Evolutionary conservation across 805 yeast genomes (phyloP), one percentile per base, ranked within the genome.

Genomic region (Pichia heedii): DNA sequence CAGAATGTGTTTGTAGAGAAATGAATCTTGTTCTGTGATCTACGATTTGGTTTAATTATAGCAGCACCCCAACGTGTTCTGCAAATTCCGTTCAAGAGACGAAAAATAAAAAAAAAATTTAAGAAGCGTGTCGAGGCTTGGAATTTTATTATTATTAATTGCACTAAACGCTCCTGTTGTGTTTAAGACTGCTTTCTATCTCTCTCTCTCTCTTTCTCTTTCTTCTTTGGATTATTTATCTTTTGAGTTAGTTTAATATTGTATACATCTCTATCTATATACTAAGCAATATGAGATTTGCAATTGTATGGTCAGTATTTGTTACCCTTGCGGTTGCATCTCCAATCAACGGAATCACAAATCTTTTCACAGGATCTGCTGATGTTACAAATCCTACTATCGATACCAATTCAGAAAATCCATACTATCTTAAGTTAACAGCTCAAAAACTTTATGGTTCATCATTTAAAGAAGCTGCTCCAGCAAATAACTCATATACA

Each of bases 1-100:
- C 32, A 35, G 9, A 42, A 46, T 20, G 37, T 46, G 9, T 41
- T 46, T 29, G 22, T 20, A 9, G 43, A 43, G 13, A 26, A 37
- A n/a, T n/a, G n/a, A n/a, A n/a, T n/a, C n/a, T n/a, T n/a, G n/a
- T n/a, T n/a, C n/a, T n/a, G n/a, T n/a, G n/a, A n/a, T n/a, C n/a
- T n/a, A n/a, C n/a, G n/a, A n/a, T n/a, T n/a, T n/a, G n/a, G n/a
- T n/a, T n/a, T n/a, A n/a, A n/a, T n/a, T n/a, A n/a, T n/a, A n/a
- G n/a, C n/a, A n/a, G 32, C 32, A 24, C 27, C 27, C 9, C 27
- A 24, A 15, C 32, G 18, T 29, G 32, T 29, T 12, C 32, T 29
- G 32, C 13, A 8, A 6, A 7, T 29, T n/a, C n/a, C n/a, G n/a
- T n/a, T n/a, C n/a, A n/a, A n/a, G n/a, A n/a, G n/a, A n/a, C n/a